These are phyloP conservation scores for Arthrobotrys musiformis DNA, from an alignment of 2,329 filamentous ascomycete species.

Conservation along the genomic window DNA sequence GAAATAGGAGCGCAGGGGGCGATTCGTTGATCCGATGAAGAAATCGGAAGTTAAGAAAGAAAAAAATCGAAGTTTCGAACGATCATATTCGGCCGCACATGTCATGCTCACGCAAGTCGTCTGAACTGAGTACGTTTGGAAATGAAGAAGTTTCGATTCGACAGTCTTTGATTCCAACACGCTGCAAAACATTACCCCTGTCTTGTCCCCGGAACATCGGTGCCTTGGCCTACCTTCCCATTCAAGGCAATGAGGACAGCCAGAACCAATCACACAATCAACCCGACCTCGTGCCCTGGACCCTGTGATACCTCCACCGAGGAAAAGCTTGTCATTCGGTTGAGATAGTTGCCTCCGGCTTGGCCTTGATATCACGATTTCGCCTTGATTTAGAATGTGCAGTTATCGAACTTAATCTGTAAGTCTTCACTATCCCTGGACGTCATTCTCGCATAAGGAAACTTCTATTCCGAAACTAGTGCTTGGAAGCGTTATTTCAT, in stretches of 20 bases:
- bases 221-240: constrained; percentile 48
- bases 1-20: not conserved
- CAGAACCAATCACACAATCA: constrained; percentile 37
- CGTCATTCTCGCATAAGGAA: constrained; percentile 25
- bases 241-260: not conserved
- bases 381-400: constrained; percentile 42
- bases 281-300: constrained; percentile 27
- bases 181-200: not conserved
- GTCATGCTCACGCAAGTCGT: not conserved
- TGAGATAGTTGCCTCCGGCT: constrained; percentile 26
- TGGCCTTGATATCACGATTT: constrained; percentile 19
- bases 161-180: constrained; percentile 16
- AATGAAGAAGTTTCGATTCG: not conserved
- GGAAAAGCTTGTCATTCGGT: constrained; percentile 40
- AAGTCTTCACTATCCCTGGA: constrained; percentile 28
- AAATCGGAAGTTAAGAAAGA: constrained; percentile 33
- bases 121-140: not conserved
- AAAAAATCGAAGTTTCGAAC: constrained; percentile 20
- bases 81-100: constrained; percentile 23
- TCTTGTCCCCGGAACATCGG: constrained; percentile 3
- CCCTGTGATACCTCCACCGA: constrained; percentile 35
- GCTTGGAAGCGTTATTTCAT: constrained; percentile 1
- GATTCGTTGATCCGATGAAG: constrained; percentile 7
- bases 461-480: constrained; percentile 24
- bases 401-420: constrained; percentile 1